Conservation (phyloP, 305 asterid genomes). For the Fraxinus sp. region DNA sequence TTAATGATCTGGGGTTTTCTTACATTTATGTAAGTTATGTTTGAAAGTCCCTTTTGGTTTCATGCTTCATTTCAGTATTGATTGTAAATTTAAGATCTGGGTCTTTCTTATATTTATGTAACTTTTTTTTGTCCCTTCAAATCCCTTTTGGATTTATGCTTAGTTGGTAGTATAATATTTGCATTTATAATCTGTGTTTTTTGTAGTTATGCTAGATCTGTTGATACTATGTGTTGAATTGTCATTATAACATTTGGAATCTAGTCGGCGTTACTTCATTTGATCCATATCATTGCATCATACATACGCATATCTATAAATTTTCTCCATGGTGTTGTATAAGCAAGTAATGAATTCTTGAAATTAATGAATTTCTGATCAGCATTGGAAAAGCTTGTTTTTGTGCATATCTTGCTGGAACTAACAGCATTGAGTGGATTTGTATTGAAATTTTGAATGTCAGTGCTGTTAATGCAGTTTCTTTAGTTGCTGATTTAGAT, state of each 20-base stretch:
- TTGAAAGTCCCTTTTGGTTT: background rate
- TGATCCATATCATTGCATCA: conserved; percentile 33
- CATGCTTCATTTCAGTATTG: background rate
- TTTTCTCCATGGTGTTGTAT: background rate
- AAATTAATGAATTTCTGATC: conserved; percentile 21
- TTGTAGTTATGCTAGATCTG: conserved; percentile 36
- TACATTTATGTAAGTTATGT: background rate
- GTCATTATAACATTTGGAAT: conserved; percentile 6
- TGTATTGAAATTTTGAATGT: background rate
- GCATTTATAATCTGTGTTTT: conserved; percentile 20
- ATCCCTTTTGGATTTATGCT: conserved; percentile 14
- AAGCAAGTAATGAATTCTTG: background rate
- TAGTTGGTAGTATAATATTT: background rate
- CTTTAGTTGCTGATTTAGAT: background rate
- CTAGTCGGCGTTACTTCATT: conserved; percentile 25
- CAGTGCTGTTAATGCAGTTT: background rate
- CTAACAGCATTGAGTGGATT: conserved; percentile 16
- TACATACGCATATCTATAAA: background rate
- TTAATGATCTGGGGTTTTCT: conserved; percentile 13
- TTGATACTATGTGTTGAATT: conserved; percentile 8
- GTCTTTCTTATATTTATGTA: background rate
- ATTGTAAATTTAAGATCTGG: conserved; percentile 10
- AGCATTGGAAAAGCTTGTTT: conserved; percentile 20
- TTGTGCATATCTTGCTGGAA: conserved; percentile 11
- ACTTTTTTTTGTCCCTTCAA: background rate